Conservation (phyloP, 1,284 basidiomycete genomes). For the Ceratobasidium sp. region DNA sequence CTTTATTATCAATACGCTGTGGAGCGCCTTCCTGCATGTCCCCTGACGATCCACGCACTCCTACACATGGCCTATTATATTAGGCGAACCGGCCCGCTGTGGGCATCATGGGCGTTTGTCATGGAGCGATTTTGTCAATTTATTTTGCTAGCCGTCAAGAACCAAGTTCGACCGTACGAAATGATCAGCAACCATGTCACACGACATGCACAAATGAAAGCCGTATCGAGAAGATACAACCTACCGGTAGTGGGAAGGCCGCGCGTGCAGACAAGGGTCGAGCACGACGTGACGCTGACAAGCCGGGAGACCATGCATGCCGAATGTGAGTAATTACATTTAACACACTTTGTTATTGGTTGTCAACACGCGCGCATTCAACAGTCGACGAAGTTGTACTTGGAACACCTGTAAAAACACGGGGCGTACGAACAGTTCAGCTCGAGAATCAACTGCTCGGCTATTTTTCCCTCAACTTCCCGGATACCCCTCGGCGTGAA, state of each 20-base stretch:
- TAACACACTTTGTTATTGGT: not conserved
- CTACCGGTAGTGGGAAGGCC: conserved; percentile 4
- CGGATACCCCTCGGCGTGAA: not conserved
- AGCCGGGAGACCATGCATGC: conserved; percentile 1
- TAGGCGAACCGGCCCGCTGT: conserved; percentile 59
- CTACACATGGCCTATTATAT: conserved; percentile 61
- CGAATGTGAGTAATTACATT: not conserved
- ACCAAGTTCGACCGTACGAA: conserved; percentile 53
- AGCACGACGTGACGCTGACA: conserved; percentile 35
- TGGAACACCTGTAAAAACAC: conserved; percentile 24
- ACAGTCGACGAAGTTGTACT: conserved; percentile 12
- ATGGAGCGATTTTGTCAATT: conserved; percentile 57
- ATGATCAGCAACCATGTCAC: conserved; percentile 52
- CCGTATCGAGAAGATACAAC: not conserved
- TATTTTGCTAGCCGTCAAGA: conserved; percentile 53
- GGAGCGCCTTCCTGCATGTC: conserved; percentile 57
- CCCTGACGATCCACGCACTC: conserved; percentile 62
- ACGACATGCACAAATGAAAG: conserved; percentile 51
- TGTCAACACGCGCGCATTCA: not conserved
- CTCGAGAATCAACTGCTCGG: conserved; percentile 3
- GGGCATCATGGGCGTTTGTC: conserved; percentile 64
- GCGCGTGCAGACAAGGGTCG: conserved; percentile 1
- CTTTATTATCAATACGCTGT: conserved; percentile 60
- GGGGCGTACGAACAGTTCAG: not conserved
- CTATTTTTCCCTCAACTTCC: conserved; percentile 1